phyloP scores from a whole-genome alignment of 2,329 filamentous ascomycete species.

The Phaeosphaeria sp. region DNA sequence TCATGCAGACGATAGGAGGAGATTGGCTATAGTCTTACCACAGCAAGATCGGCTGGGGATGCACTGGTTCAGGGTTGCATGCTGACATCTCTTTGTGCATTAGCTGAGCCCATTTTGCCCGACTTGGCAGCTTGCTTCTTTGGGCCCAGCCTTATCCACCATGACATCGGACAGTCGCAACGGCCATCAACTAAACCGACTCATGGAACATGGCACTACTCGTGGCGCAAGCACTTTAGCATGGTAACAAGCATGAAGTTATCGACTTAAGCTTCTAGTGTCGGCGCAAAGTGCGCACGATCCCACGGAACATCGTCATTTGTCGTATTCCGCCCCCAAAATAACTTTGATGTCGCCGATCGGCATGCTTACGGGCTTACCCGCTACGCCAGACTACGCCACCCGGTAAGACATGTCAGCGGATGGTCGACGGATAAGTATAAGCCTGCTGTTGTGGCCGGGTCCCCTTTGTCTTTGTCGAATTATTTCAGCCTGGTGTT shows the following conservation, averaged over 20 bases:
- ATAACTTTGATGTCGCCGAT: not conserved
- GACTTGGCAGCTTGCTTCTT: not conserved
- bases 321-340: not conserved
- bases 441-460: not conserved
- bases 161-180: not conserved
- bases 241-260: not conserved
- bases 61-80: not conserved
- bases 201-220: not conserved
- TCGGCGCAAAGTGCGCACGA: not conserved
- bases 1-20: not conserved
- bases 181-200: not conserved
- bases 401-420: not conserved
- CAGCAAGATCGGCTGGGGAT: not conserved
- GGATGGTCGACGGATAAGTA: not conserved
- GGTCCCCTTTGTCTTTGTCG: not conserved
- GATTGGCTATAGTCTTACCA: not conserved
- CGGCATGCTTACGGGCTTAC: not conserved
- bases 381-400: not conserved
- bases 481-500: not conserved
- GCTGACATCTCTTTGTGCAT: not conserved
- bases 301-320: not conserved
- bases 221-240: not conserved
- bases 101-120: not conserved
- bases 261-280: not conserved
- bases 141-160: not conserved